phyloP scores from a whole-genome alignment of 2,329 filamentous ascomycete genomes.

The Botrytis fabae region DNA sequence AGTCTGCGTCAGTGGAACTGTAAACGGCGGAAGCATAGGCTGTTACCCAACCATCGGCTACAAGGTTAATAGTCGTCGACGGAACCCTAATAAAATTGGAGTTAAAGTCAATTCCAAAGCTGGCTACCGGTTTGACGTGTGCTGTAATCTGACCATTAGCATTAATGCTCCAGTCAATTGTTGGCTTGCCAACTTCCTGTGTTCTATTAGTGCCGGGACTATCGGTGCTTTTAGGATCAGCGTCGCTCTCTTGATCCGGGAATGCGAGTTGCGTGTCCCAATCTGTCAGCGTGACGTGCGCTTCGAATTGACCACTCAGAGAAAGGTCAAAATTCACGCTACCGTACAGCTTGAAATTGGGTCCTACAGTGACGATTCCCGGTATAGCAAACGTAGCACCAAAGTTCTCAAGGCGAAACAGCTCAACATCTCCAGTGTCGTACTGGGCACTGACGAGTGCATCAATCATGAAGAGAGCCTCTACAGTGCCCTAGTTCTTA shows the following conservation, averaged over 20 bases:
- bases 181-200: slow-evolving; percentile 7
- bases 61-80: background rate
- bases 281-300: background rate
- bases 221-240: slow-evolving; percentile 1
- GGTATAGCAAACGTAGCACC: background rate
- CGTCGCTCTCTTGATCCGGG: background rate
- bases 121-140: slow-evolving; percentile 13
- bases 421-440: background rate
- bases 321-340: background rate
- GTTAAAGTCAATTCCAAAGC: slow-evolving; percentile 17
- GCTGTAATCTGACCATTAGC: slow-evolving; percentile 7
- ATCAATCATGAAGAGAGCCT: background rate
- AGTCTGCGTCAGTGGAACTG: background rate
- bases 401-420: background rate
- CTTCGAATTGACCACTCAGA: background rate
- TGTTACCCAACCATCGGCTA: slow-evolving; percentile 13
- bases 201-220: slow-evolving; percentile 1
- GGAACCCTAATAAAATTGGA: slow-evolving; percentile 6
- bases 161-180: slow-evolving; percentile 9
- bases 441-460: background rate
- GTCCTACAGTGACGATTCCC: background rate
- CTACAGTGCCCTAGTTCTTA: background rate
- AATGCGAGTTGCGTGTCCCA: slow-evolving; percentile 8
- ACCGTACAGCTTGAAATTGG: background rate
- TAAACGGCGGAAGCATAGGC: background rate